These are phyloP conservation scores for Fraxinus albicans DNA, from an alignment of 305 asterid genomes.

Conservation along the genomic window DNA sequence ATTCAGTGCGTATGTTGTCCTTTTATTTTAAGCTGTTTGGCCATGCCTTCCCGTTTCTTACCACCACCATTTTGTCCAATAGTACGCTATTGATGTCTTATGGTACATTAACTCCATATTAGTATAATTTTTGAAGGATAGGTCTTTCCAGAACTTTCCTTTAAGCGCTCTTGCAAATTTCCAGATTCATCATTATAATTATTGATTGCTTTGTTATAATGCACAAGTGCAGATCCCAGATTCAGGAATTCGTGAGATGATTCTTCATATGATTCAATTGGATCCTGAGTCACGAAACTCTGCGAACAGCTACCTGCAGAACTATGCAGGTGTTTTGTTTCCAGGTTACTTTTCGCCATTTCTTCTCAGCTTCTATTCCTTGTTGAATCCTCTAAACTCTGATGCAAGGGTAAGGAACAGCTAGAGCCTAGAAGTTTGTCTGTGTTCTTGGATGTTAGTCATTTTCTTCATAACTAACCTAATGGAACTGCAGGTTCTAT, in stretches of 20 bases:
- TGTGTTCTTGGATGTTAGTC: slow-evolving; percentile 16
- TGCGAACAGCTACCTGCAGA: slow-evolving; percentile 89
- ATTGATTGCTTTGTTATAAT: slow-evolving; percentile 25
- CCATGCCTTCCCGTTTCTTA: slow-evolving; percentile 1
- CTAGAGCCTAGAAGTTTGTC: slow-evolving; percentile 5
- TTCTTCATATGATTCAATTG: slow-evolving; percentile 96
- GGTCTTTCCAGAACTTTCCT: not conserved
- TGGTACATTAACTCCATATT: slow-evolving; percentile 11
- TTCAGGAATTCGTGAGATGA: slow-evolving; percentile 94
- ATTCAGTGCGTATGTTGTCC: slow-evolving; percentile 5
- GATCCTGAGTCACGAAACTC: slow-evolving; percentile 83
- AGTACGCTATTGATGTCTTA: slow-evolving; percentile 14
- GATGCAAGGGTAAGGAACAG: slow-evolving; percentile 84
- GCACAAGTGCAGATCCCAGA: slow-evolving; percentile 76
- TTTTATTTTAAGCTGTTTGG: slow-evolving; percentile 3
- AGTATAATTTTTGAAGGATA: not conserved
- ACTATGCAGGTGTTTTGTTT: slow-evolving; percentile 76
- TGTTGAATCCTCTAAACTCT: slow-evolving; percentile 79
- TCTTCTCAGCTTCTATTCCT: slow-evolving; percentile 89
- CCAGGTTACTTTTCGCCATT: slow-evolving; percentile 92
- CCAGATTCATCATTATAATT: slow-evolving; percentile 11
- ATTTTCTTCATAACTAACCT: slow-evolving; percentile 21
- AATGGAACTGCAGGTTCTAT: slow-evolving; percentile 65
- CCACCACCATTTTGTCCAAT: slow-evolving; percentile 17
- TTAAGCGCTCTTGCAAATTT: not conserved